Evolutionary conservation across 2,329 filamentous ascomycete genomes (phyloP).

Genomic region (Neurospora sp.): DNA sequence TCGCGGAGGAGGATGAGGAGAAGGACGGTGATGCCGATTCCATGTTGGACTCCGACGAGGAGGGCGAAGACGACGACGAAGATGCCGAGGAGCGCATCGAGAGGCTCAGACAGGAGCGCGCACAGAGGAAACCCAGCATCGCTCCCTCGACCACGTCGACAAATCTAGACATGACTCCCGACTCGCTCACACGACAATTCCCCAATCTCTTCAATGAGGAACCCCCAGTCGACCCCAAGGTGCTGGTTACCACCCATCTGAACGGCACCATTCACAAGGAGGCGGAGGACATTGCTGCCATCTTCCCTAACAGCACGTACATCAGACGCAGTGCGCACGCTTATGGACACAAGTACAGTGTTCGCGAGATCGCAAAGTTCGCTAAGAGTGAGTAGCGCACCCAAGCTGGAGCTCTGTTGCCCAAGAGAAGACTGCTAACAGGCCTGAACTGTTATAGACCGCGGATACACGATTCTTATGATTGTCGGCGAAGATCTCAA

Average conservation of each 20-base stretch:
- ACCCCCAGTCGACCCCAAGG: conserved; percentile 59
- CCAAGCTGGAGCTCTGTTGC: background rate
- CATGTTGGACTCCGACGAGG: conserved; percentile 59
- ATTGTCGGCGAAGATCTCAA: conserved; percentile 87
- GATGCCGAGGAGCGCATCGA: conserved; percentile 28
- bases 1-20: conserved; percentile 32
- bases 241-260: conserved; percentile 83
- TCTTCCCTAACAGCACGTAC: conserved; percentile 71
- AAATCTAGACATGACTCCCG: conserved; percentile 53
- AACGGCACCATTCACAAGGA: conserved; percentile 82
- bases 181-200: conserved; percentile 50
- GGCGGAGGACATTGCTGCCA: conserved; percentile 63
- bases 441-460: conserved; percentile 27
- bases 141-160: conserved; percentile 53
- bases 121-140: conserved; percentile 37
- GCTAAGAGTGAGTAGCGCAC: conserved; percentile 41
- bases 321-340: conserved; percentile 76
- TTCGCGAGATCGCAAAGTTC: conserved; percentile 82
- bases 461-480: conserved; percentile 74
- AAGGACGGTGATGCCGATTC: conserved; percentile 58
- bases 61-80: conserved; percentile 29
- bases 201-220: conserved; percentile 51
- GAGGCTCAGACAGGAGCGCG: conserved; percentile 34
- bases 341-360: conserved; percentile 81
- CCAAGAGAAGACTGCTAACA: conserved; percentile 6